Conservation (phyloP, 2,329 filamentous ascomycete species). For the Metarhizium robertsii region DNA sequence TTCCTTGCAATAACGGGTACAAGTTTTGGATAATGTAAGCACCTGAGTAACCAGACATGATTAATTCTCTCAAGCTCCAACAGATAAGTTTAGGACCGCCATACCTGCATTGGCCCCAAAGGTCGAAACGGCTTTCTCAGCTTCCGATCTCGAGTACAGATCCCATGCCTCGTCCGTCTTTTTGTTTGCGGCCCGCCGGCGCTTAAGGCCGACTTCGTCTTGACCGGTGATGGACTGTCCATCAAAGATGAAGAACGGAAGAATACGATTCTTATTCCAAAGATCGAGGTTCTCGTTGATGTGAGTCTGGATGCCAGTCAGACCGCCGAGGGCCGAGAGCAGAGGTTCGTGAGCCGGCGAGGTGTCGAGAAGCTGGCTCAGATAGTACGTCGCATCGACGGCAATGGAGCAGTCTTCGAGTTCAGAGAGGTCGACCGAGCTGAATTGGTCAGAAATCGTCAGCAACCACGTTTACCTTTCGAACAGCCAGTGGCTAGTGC, state of each 20-base stretch:
- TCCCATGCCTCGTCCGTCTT: slow-evolving; percentile 77
- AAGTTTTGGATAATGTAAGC: slow-evolving; percentile 64
- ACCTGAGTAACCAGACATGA: slow-evolving; percentile 36
- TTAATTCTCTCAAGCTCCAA: neutral
- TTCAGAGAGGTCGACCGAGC: slow-evolving; percentile 55
- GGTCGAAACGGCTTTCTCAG: slow-evolving; percentile 71
- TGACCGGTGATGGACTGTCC: slow-evolving; percentile 73
- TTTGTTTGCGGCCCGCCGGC: slow-evolving; percentile 54
- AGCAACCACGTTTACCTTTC: neutral
- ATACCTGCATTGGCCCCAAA: slow-evolving; percentile 72
- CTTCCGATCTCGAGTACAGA: slow-evolving; percentile 72
- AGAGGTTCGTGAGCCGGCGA: slow-evolving; percentile 73
- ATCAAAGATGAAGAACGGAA: slow-evolving; percentile 86
- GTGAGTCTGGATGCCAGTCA: slow-evolving; percentile 68
- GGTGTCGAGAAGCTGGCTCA: slow-evolving; percentile 66
- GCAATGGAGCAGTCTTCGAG: slow-evolving; percentile 69
- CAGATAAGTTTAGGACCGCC: neutral
- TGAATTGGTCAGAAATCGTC: slow-evolving; percentile 14
- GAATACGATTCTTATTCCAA: slow-evolving; percentile 61
- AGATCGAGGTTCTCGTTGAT: slow-evolving; percentile 68
- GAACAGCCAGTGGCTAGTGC: neutral
- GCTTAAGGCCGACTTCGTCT: slow-evolving; percentile 58
- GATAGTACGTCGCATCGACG: slow-evolving; percentile 84
- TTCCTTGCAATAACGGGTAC: slow-evolving; percentile 65
- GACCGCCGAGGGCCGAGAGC: slow-evolving; percentile 78